Percentiles rank a stretch among this genome's conserved stretches.
phyloP scores from a whole-genome alignment of 169 alveolate species.

The Eimeria maxima region DNA sequence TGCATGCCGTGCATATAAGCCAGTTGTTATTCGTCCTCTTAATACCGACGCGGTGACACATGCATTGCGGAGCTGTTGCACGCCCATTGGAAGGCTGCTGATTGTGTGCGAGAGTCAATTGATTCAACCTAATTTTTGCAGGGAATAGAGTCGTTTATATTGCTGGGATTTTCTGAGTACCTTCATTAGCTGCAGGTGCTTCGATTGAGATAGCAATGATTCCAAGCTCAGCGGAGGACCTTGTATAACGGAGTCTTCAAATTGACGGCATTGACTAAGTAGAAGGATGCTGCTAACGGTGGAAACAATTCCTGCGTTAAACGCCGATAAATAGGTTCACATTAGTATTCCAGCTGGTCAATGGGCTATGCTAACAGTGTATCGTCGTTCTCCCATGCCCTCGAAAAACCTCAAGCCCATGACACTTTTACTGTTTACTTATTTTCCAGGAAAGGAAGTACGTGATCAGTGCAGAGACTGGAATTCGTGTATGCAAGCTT shows the following conservation, averaged over 20 bases:
- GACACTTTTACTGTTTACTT: background rate
- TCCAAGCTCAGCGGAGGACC: conserved; percentile 67
- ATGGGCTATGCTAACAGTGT: background rate
- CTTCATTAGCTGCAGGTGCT: conserved; percentile 75
- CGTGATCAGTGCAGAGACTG: background rate
- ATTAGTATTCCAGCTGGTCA: background rate
- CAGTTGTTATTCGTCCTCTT: background rate
- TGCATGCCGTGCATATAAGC: background rate
- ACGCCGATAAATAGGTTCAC: background rate
- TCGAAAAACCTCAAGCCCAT: background rate
- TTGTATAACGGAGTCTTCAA: conserved; percentile 67
- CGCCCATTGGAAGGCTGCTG: background rate
- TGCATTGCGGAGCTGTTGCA: background rate
- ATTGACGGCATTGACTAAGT: conserved; percentile 70
- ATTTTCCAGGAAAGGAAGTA: background rate
- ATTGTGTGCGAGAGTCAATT: background rate
- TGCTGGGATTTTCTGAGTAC: background rate
- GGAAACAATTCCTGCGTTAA: conserved; percentile 64
- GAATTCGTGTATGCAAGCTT: background rate
- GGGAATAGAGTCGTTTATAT: background rate
- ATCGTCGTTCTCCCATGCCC: background rate
- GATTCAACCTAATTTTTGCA: background rate
- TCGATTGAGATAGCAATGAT: conserved; percentile 40
- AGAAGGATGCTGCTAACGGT: conserved; percentile 66
- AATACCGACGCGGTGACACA: background rate